Base-by-base conservation (phyloP, 148 eudicot genomes). In the Camellia sinensis region DNA sequence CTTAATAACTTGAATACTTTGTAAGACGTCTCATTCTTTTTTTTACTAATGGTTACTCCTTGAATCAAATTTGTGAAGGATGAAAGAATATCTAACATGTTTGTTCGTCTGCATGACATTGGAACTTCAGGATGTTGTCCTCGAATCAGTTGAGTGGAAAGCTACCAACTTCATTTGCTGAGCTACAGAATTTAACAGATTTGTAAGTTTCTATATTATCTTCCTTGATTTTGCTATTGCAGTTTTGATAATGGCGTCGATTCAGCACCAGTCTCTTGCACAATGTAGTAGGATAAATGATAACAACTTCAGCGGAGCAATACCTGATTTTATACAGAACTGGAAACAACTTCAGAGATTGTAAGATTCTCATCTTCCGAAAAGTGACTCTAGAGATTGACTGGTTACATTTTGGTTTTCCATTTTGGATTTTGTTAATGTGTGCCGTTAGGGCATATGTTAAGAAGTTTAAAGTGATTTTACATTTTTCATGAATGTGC, bases 251-350 rank as follows among this genome's bases (percentile, higher is more conserved):
- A 37, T 62, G 71, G 15, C 4, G 17, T 75, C 67, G 40, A 22
- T 46, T 79, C 4, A 67, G 69, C 67, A 73, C 53, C 44, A 18
- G 41, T 54, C 61, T 52, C 40, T 83, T 45, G 61, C 37, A 53
- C 7, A 22, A 66, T 83, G 87, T 91, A 92, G 96, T 81, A 84
- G 96, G 86, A 86, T 92, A 48, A 92, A 83, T 75, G 96, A 90
- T 74, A 92, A 92, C 81, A 86, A 84, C 81, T 87, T 92, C 60
- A 75, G 71, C 17, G 93, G 96, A 75, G 83, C 73, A 67, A 90
- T 92, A 80, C 96, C 96, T 6, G 78, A 84, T 78, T 89, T 86
- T 75, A 89, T 92, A 77, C 82, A 86, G 62, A 90, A 83, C 79
- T 92, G 96, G 96, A 86, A 80, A 73, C 83, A 82, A 65, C 89